Percentiles rank a stretch among this genome's conserved stretches.
These are phyloP conservation scores for Stevia rebaudiana DNA, from an alignment of 140 eudicot genomes.

Conservation along the genomic window DNA sequence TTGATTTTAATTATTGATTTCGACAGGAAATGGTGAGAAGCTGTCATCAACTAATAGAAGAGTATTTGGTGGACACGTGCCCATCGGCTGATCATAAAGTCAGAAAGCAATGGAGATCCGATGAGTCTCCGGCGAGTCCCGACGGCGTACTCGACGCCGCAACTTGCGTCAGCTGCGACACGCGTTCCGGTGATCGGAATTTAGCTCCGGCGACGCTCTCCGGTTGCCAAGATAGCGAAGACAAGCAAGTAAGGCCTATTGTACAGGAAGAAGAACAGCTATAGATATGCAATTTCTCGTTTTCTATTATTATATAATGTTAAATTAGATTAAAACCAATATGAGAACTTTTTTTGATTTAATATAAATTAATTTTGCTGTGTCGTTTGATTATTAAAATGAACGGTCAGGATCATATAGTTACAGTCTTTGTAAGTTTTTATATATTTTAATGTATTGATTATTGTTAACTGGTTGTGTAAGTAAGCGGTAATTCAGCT, in stretches of 20 bases:
- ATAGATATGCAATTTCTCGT: constrained; percentile 17
- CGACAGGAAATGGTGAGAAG: constrained; percentile 57
- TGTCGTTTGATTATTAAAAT: constrained; percentile 6
- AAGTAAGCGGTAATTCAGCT: neutral
- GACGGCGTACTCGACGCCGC: constrained; percentile 49
- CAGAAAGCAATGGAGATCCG: constrained; percentile 16
- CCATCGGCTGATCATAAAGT: constrained; percentile 28
- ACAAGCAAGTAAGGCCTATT: constrained; percentile 33
- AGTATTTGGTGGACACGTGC: constrained; percentile 58
- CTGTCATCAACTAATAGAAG: constrained; percentile 68
- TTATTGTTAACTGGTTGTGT: constrained; percentile 8
- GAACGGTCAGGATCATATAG: constrained; percentile 2
- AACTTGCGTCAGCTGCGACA: constrained; percentile 47
- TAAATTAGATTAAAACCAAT: constrained; percentile 1
- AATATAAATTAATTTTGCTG: neutral
- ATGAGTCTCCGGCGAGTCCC: constrained; percentile 44
- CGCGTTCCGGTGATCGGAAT: constrained; percentile 25
- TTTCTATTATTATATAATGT: constrained; percentile 17
- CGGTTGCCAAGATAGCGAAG: constrained; percentile 9
- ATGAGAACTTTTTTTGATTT: neutral
- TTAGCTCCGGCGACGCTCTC: neutral
- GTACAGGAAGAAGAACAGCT: constrained; percentile 38
- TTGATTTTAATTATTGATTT: constrained; percentile 8
- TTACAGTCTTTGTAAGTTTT: no score
- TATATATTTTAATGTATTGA: neutral